phyloP scores from a whole-genome alignment of 495 filamentous ascomycete genomes.

The Xylaria nigripes region DNA sequence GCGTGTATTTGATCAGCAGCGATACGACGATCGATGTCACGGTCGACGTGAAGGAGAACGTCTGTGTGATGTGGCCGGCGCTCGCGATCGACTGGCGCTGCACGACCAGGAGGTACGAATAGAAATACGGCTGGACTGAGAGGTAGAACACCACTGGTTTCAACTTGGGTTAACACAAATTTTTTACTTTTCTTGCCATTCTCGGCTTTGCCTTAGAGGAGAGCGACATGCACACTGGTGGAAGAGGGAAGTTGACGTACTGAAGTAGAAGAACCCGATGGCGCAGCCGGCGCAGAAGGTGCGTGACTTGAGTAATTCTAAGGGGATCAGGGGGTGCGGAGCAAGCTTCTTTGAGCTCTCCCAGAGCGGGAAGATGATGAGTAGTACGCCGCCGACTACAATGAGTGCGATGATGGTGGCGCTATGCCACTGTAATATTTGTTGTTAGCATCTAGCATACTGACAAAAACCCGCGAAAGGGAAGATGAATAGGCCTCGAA shows the following conservation, averaged over 20 bases:
- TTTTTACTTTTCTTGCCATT: neutral
- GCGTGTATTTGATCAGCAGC: slow-evolving; percentile 42
- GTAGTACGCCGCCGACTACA: slow-evolving; percentile 44
- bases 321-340: slow-evolving; percentile 51
- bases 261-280: slow-evolving; percentile 47
- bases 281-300: slow-evolving; percentile 56
- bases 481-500: neutral
- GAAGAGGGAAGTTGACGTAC: neutral
- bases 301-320: slow-evolving; percentile 50
- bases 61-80: slow-evolving; percentile 46
- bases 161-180: neutral
- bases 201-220: too few species aligned
- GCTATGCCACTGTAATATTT: slow-evolving; percentile 35
- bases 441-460: neutral
- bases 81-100: slow-evolving; percentile 45
- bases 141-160: slow-evolving; percentile 48
- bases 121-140: slow-evolving; percentile 53
- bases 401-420: slow-evolving; percentile 49
- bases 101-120: slow-evolving; percentile 58
- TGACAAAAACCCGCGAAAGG: neutral
- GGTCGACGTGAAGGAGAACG: slow-evolving; percentile 44
- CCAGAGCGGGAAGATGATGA: slow-evolving; percentile 52
- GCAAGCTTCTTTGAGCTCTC: slow-evolving; percentile 45
- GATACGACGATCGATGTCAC: slow-evolving; percentile 48
- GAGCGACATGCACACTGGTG: neutral